A percentile compares a stretch with the other conserved stretches of the same genome.
Evolutionary conservation across 2,329 filamentous ascomycete species (phyloP).

Genomic region (Trichoderma breve): DNA sequence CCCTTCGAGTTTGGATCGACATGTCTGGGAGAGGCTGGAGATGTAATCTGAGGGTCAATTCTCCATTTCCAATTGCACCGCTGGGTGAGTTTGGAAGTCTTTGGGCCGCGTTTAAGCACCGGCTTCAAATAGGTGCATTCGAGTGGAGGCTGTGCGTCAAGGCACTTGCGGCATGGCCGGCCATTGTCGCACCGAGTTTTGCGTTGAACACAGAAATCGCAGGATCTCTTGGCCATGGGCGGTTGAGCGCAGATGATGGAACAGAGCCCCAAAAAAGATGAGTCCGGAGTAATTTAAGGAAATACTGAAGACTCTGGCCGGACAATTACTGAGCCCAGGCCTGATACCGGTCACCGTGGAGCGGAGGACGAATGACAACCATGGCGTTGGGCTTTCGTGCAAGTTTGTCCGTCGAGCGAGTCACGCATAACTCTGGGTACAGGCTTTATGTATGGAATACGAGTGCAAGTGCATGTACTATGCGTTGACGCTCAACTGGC

Average conservation of each 20-base stretch:
- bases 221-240: slow-evolving; percentile 19
- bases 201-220: slow-evolving; percentile 20
- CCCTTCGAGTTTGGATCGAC: not conserved
- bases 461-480: not conserved
- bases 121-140: slow-evolving; percentile 22
- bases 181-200: slow-evolving; percentile 21
- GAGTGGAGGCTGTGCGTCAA: slow-evolving; percentile 16
- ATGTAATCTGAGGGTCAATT: not conserved
- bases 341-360: not conserved
- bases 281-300: slow-evolving; percentile 3
- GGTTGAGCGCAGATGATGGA: not conserved
- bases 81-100: slow-evolving; percentile 18
- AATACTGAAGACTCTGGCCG: not conserved
- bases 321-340: not conserved
- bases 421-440: not conserved
- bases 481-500: not conserved
- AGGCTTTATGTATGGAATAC: not conserved
- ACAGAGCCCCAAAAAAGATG: not conserved
- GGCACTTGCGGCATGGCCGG: slow-evolving; percentile 18
- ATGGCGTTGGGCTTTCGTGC: not conserved
- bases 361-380: not conserved
- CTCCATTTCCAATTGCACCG: slow-evolving; percentile 16
- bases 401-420: not conserved
- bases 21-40: not conserved
- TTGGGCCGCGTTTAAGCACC: slow-evolving; percentile 22